Base-by-base conservation (phyloP, 371 early-diverging fungal species). In the Zychaea mexicana region DNA sequence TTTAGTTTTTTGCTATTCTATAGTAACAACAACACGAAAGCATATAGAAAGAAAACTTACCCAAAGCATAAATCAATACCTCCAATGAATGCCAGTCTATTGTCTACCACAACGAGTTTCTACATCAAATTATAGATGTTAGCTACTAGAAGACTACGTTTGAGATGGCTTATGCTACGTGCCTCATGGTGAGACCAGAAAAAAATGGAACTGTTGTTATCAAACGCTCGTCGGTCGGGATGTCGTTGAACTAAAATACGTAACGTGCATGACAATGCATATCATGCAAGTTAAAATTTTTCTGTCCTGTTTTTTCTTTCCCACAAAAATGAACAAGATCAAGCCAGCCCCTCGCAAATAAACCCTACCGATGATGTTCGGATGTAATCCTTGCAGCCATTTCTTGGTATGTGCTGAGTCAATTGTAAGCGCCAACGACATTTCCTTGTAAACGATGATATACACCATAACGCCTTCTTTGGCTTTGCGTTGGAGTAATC, bases 41-140 rank as follows among this genome's bases (percentile, higher is more conserved):
- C n/a, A n/a, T n/a, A n/a, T n/a, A 39, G 38, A 13, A 52, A 7
- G 27, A 57, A 30, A 55, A 2, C 38, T 64, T 78, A 79, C 79
- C 82, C 97, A 75, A 91, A 92, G 77, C 96, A 96, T 60, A 96
- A 72, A 69, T 97, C 97, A 30, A 97, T 80, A 0, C 97, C 97
- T 57, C 97, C 97, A 42, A 95, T 84, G 65, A 94, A 97, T 10
- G 93, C 95, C 52, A 94, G 69, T 30, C 86, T 80, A 62, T 89
- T 84, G 74, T 97, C 97, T 1, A 97, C 82, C 2, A 96, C 84
- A 2, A 91, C 90, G 26, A 94, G 87, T 86, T 97, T 97, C 82
- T 95, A 71, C 8, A 28, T 2, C 28, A 31, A 17, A 61, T 30
- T n/a, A 33, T 39, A 21, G 22, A 15, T 19, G 6, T 19, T 27